Evolutionary conservation across 495 filamentous ascomycete species (phyloP), one percentile per base, ranked within the genome.

Genomic region (Xylaria scruposa): DNA sequence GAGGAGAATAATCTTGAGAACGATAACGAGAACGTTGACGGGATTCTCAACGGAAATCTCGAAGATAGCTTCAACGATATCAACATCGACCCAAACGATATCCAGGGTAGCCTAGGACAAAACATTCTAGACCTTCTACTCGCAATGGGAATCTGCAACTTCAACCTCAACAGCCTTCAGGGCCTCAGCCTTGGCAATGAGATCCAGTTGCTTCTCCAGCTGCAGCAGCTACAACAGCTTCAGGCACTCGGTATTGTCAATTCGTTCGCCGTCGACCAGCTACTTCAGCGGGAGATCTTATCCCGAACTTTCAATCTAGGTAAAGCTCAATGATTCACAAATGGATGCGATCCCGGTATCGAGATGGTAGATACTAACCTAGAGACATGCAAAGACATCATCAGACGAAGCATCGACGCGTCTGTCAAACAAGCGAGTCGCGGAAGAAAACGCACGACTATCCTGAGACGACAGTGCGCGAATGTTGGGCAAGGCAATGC

Each of bases 191-290:
- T 79, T 44, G 71, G 75, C 70, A 78, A 80, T 65, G 76, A 84
- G 61, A 73, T 82, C 21, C 80, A 84, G 67, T 74, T 84, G 8
- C 80, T 84, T 72, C 75, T 83, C 38, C 78, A 83, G 68, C 83
- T 85, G 17, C 80, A 81, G 46, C 78, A 83, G 73, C 76, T 85
- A 21, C 70, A 74, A 51, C 79, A 83, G 67, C 78, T 85, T n/a
- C 71, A 81, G 68, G 76, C 78, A 70, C 76, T 82, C 24, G 82
- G 80, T n/a, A 76, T 85, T 44, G 56, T 84, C 66, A 78, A 76
- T 63, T 67, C 79, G 15, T 70, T 75, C 13, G 77, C 79, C 38
- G 75, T 83, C 46, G 75, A 78, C 47, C 76, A 77, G 31, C 75
- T 85, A 24, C 76, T 85, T 59, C 81, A 78, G 61, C 78, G 72